A percentile compares a stretch with the other conserved stretches of the same genome.
Evolutionary conservation across 495 filamentous ascomycete genomes (phyloP).

Genomic region (Lophium mytilinum): DNA sequence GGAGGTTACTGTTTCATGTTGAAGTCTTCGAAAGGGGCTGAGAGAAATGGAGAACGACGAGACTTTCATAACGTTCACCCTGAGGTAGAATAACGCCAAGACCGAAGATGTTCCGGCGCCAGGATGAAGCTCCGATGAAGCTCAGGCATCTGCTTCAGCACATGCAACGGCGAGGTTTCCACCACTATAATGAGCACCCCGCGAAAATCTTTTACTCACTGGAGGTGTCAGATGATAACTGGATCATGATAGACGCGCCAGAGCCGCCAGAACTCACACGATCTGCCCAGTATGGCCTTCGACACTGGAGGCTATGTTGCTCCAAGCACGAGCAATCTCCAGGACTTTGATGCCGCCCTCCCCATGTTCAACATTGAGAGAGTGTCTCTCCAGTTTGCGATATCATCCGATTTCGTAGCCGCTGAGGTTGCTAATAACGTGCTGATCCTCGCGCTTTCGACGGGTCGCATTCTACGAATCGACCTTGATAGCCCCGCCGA

Average conservation of each 20-base stretch:
- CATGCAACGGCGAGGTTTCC: no score
- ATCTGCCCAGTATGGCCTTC: conserved; percentile 43
- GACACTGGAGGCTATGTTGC: conserved; percentile 49
- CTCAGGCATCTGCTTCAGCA: no score
- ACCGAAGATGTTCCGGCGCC: no score
- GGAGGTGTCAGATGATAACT: neutral
- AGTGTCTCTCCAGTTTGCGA: conserved; percentile 83
- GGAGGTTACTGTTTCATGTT: no score
- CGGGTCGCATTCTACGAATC: conserved; percentile 82
- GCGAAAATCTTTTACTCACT: neutral
- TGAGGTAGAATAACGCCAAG: no score
- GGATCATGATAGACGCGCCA: neutral
- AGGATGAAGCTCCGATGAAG: no score
- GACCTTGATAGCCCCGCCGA: conserved; percentile 89
- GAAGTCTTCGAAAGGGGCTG: no score
- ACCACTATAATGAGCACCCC: neutral
- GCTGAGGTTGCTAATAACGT: conserved; percentile 98
- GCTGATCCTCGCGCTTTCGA: conserved; percentile 79
- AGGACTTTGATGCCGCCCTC: conserved; percentile 56
- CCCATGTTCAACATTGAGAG: conserved; percentile 90
- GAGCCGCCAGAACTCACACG: neutral
- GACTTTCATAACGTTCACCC: no score
- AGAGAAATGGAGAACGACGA: no score
- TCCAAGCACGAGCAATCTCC: conserved; percentile 35
- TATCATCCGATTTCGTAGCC: conserved; percentile 89